Conservation (phyloP, 208 protist genomes). For the Leptomonas pyrrhocoris region DNA sequence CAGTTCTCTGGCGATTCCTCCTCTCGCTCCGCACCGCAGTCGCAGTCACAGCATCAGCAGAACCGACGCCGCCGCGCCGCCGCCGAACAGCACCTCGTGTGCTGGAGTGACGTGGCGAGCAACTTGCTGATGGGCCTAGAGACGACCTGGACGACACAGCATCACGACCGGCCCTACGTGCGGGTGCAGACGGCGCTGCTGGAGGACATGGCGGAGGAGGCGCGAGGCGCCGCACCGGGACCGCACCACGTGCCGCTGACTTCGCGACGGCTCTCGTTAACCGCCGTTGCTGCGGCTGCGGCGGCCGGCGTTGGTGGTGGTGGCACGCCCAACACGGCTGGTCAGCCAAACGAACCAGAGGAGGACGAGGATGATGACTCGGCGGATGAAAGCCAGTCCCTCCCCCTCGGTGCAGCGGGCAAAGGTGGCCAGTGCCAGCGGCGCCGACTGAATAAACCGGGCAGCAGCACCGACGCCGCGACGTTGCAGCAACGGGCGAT, state of each 20-base stretch:
- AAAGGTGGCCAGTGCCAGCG: slow-evolving; percentile 12
- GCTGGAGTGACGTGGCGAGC: slow-evolving; percentile 83
- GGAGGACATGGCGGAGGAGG: slow-evolving; percentile 37
- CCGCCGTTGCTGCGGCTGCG: neutral
- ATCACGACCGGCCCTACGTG: slow-evolving; percentile 36
- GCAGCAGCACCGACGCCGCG: slow-evolving; percentile 13
- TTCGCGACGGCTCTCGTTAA: neutral
- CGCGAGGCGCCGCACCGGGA: neutral
- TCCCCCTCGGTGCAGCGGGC: slow-evolving; percentile 1
- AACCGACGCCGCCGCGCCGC: slow-evolving; percentile 15
- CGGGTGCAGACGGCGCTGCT: slow-evolving; percentile 55
- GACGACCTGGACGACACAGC: slow-evolving; percentile 17
- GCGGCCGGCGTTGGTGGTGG: neutral
- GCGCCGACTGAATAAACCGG: slow-evolving; percentile 11
- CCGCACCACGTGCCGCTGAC: neutral
- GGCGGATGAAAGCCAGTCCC: slow-evolving; percentile 1
- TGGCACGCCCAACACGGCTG: neutral
- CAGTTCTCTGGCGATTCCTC: neutral
- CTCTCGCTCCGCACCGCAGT: neutral
- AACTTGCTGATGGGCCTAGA: slow-evolving; percentile 71
- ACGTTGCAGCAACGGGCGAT: slow-evolving; percentile 24
- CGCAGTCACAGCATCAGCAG: neutral
- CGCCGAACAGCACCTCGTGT: slow-evolving; percentile 43
- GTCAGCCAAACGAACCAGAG: neutral
- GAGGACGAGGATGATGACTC: slow-evolving; percentile 41